Evolutionary conservation across 768 basidiomycete genomes (phyloP), one percentile per base, ranked within the genome.

Genomic region (Collybia sp.): DNA sequence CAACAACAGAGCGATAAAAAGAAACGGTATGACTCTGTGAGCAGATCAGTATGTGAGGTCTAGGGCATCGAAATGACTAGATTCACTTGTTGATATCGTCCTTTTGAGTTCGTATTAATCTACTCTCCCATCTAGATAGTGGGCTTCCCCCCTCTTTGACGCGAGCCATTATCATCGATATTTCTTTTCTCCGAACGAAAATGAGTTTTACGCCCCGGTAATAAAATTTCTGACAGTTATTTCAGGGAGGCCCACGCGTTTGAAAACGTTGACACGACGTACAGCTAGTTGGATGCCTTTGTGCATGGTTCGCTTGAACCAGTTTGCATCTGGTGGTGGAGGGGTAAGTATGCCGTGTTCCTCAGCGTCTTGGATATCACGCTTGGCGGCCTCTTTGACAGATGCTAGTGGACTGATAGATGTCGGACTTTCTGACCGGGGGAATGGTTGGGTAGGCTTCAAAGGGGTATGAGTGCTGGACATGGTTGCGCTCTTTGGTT

Each of bases 151-250:
- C 88, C 3, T 68, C 62, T 49, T 67, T 66, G 17, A 83, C 69
- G 32, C 89, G 78, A 5, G 69, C 65, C 16, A 61, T 67, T 41
- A 93, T 87, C 9, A 63, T 68, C 5, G 65, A 62, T 13, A 74
- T 79, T 35, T 79, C 72, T 53, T 69, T 69, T 12, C 79, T 72
- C 50, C 91, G 78, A 31, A 72, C 71, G 56, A 79, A 76, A 51
- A 93, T 80, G 48, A 85, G 71, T 63, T 83, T 88, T 47, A 87
- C 68, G 19, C 89, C 91, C 31, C 79, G 72, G 56, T 71, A 83
- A 65, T 93, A 93, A 63, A 93, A 93, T 85, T 90, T 90, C 84
- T 85, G 56, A 16, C 9, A n/a, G 5, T 25, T 54, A 8, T 31
- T 12, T 40, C n/a, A 40, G 30, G 17, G 17, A 43, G 47, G 47